Conservation (phyloP, 1,139 yeast genomes). For the Yamadazyma blattariae region DNA sequence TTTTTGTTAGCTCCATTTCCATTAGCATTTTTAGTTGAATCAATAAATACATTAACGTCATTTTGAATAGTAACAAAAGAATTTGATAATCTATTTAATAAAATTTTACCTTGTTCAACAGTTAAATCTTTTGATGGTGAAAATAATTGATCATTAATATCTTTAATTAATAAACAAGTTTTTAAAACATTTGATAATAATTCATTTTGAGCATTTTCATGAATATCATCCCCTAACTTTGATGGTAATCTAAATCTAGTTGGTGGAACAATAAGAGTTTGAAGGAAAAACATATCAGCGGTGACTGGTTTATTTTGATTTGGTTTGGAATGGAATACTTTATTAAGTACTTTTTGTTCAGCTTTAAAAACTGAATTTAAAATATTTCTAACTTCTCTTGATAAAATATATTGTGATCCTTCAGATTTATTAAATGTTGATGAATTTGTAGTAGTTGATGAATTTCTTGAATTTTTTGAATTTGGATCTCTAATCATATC, state of each 20-base stretch:
- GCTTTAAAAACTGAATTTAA: conserved; percentile 69
- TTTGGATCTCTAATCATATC: conserved; percentile 53
- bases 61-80: conserved; percentile 92
- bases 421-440: conserved; percentile 50
- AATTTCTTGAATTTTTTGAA: conserved; percentile 11
- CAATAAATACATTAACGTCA: conserved; percentile 92
- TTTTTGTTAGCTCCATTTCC: conserved; percentile 59
- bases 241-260: conserved; percentile 95
- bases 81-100: conserved; percentile 90
- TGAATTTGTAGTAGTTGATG: conserved; percentile 25
- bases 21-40: conserved; percentile 81
- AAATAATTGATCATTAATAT: conserved; percentile 77
- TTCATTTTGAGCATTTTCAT: conserved; percentile 92
- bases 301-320: conserved; percentile 45
- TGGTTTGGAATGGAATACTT: conserved; percentile 78
- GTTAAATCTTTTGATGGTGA: conserved; percentile 59
- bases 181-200: conserved; percentile 74
- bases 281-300: conserved; percentile 91
- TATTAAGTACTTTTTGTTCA: conserved; percentile 63
- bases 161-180: conserved; percentile 80
- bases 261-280: conserved; percentile 88
- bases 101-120: conserved; percentile 61
- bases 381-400: conserved; percentile 82
- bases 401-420: conserved; percentile 80
- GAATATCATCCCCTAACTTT: conserved; percentile 94